Conservation (phyloP, 371 early-diverging fungal species). For the Sporodiniella umbellata region DNA sequence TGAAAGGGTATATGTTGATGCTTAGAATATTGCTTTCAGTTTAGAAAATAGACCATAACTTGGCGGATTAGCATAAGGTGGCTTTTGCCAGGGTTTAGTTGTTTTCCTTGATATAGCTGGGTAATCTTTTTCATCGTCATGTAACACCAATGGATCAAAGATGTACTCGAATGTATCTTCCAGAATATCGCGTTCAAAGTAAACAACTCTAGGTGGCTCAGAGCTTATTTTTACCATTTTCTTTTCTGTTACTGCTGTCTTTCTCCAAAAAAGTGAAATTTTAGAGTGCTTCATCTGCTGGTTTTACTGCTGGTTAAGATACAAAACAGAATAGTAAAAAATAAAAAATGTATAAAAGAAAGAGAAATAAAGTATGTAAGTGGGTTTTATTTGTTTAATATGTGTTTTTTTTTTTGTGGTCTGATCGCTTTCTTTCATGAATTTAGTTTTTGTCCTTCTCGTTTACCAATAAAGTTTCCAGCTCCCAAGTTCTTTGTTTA, state of each 20-base stretch:
- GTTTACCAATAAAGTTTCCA: slow-evolving; percentile 6
- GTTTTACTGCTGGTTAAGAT: neutral
- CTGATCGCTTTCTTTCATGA: neutral
- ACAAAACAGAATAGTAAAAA: neutral
- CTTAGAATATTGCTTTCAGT: slow-evolving; percentile 7
- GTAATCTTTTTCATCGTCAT: slow-evolving; percentile 44
- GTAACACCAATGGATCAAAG: slow-evolving; percentile 41
- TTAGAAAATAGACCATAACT: too few species aligned
- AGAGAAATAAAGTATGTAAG: neutral
- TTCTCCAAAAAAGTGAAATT: neutral
- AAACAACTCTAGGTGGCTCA: slow-evolving; percentile 40
- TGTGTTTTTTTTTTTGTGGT: slow-evolving; percentile 2
- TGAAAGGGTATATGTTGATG: neutral
- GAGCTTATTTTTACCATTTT: slow-evolving; percentile 42
- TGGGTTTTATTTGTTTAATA: neutral
- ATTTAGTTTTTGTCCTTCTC: slow-evolving; percentile 5
- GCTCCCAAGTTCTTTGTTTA: slow-evolving; percentile 56
- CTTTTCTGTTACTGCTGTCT: slow-evolving; percentile 10
- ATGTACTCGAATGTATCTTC: slow-evolving; percentile 42
- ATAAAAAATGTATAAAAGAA: neutral
- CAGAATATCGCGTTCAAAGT: slow-evolving; percentile 31
- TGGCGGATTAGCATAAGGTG: slow-evolving; percentile 10
- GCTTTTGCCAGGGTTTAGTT: slow-evolving; percentile 38
- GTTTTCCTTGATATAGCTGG: slow-evolving; percentile 24
- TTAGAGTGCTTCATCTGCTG: neutral